Evolutionary conservation across 129 eudicot species (phyloP).

Genomic region (Tagetes erecta): DNA sequence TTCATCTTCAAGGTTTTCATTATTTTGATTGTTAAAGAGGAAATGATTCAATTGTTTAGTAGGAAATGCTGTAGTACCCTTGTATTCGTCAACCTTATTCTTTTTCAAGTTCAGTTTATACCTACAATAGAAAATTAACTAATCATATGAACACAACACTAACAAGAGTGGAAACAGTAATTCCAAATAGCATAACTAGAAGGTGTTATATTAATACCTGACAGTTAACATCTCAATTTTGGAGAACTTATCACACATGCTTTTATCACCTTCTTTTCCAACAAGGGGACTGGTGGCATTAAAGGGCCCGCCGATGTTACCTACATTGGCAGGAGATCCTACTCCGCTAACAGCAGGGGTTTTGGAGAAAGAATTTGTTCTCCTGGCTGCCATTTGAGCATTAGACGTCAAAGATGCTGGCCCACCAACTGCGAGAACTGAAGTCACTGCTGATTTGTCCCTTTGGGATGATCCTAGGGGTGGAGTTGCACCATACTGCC

Average conservation of each 20-base stretch:
- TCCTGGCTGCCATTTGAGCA: slow-evolving; percentile 66
- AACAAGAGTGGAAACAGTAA: neutral
- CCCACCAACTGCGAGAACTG: slow-evolving; percentile 62
- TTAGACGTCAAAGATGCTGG: slow-evolving; percentile 60
- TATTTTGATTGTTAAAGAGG: slow-evolving; percentile 54
- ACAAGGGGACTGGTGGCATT: slow-evolving; percentile 81
- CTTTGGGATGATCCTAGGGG: slow-evolving; percentile 56
- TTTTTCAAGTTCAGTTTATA: slow-evolving; percentile 65
- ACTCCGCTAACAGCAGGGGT: slow-evolving; percentile 69
- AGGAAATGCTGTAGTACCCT: slow-evolving; percentile 41
- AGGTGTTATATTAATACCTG: slow-evolving; percentile 46
- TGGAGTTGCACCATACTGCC: slow-evolving; percentile 65
- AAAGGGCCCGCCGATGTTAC: slow-evolving; percentile 61
- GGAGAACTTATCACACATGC: slow-evolving; percentile 64
- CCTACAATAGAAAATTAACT: slow-evolving; percentile 44
- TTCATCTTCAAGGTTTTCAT: slow-evolving; percentile 69
- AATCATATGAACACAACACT: slow-evolving; percentile 4
- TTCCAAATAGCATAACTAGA: neutral
- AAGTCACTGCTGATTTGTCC: slow-evolving; percentile 74
- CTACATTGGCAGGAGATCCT: slow-evolving; percentile 84
- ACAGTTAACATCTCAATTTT: slow-evolving; percentile 71
- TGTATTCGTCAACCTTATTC: slow-evolving; percentile 65
- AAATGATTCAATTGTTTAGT: slow-evolving; percentile 41
- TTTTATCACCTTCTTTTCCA: slow-evolving; percentile 64
- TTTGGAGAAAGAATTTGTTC: slow-evolving; percentile 75